Evolutionary conservation across 1,139 yeast genomes (phyloP), one percentile per base, ranked within the genome.

Genomic region (Hyphopichia pseudoburtonii): DNA sequence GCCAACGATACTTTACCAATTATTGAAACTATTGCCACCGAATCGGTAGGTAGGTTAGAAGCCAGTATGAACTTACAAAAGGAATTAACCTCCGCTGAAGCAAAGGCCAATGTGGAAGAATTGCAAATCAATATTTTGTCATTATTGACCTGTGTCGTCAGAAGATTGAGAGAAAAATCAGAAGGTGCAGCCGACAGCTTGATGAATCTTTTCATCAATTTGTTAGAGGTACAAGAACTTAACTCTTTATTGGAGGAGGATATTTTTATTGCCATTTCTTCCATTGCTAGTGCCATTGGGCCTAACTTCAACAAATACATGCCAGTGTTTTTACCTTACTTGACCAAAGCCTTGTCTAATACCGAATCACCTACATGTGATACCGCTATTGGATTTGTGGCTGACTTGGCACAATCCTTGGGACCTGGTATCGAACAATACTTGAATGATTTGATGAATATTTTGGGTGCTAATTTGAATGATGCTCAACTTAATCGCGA

Each of bases 381-480:
- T 46, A 86, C 96, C 11, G 96, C 97, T 3, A 88, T 92, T 42
- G 97, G 98, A 4, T 76, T 94, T 41, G 90, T 92, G 42, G 97
- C 97, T n/a, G 98, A 92, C 63, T 83, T 92, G 50, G 79, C 95
- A n/a, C 95, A 89, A 56, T 86, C 97, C 1, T 72, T 94, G 38
- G 96, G 95, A 23, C 74, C 73, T 26, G 75, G 73, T 30, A 80
- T 90, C 47, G 73, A 76, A 39, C 86, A 84, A 37, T 90, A 87
- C 60, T 79, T 87, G 50, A 82, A 81, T 46, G 84, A 83, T 4
- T 78, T 90, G 52, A 89, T 92, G 96, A 77, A 77, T 38, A 82
- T 85, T 32, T 74, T 92, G 55, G 90, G 96, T 38, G 72, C 76
- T 36, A 78, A 82, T 50, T 73, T 92, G 46, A 79, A 83, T 41